A percentile compares a stretch with the other conserved stretches of the same genome.
phyloP scores from a whole-genome alignment of 495 filamentous ascomycete genomes.

The Tuber magnatum region DNA sequence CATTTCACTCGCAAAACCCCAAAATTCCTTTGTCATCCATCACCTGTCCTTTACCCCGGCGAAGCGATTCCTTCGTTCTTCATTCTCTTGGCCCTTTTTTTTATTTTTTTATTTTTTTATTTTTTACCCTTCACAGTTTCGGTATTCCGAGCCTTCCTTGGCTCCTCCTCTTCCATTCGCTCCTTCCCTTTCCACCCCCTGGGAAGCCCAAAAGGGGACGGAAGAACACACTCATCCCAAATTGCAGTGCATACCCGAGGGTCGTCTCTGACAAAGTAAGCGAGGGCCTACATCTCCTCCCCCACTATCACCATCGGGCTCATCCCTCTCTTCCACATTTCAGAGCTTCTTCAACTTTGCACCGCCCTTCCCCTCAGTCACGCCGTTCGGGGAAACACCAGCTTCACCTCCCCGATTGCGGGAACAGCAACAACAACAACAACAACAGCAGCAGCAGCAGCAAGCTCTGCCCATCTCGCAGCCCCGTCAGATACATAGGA shows the following conservation, averaged over 20 bases:
- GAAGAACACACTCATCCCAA: not conserved
- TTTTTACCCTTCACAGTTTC: too few species aligned
- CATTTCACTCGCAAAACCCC: not conserved
- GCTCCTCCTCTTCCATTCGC: not conserved
- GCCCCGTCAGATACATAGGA: slow-evolving; percentile 38
- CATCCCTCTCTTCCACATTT: not conserved
- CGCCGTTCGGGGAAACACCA: slow-evolving; percentile 2
- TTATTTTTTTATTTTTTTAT: too few species aligned
- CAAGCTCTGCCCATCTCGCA: slow-evolving; percentile 16
- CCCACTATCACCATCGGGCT: not conserved
- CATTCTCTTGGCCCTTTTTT: not conserved
- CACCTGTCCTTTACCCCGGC: not conserved
- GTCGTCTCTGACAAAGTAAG: not conserved
- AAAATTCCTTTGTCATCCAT: slow-evolving; percentile 6
- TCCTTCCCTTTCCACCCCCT: not conserved
- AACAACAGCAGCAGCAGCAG: slow-evolving; percentile 6
- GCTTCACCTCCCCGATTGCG: not conserved
- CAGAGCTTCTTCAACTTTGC: slow-evolving; percentile 20
- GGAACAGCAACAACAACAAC: not conserved
- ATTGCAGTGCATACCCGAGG: not conserved
- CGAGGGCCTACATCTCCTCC: not conserved
- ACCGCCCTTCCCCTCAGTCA: slow-evolving; percentile 1
- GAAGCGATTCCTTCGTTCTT: not conserved
- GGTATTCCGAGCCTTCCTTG: not conserved
- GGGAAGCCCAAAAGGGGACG: not conserved